Base-by-base conservation (phyloP, 495 filamentous ascomycete genomes). In the Clavariopsis aquatica region DNA sequence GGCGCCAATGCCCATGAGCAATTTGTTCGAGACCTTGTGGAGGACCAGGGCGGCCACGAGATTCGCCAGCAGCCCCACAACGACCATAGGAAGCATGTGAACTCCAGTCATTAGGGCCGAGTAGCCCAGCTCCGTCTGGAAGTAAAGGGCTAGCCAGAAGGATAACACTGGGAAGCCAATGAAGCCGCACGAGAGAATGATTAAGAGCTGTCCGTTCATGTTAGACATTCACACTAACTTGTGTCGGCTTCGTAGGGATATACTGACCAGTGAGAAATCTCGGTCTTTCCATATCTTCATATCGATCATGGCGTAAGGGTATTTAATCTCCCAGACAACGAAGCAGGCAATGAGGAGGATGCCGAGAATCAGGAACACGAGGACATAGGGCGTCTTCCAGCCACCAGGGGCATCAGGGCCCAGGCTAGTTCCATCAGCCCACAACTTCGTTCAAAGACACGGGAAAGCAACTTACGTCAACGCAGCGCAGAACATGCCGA, bases 401-500 rank as follows among this genome's bases (percentile, higher is more conserved):
- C 75, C 75, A 23, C 75, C 23, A 12, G 80, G 76, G 15, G 82
- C 82, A 56, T 79, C 79, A 13, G 74, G 76, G 12, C 79, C 81
- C 15, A 83, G 72, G 57, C 79, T 82, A 52, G 22, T 4, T 22
- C 19, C 27, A 6, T 53, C 26, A 53, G 28, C 9, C 51, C 22
- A 26, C 17, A 31, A 13, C 24, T 5, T 53, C 10, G 19, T 26
- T n/a, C 6, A 8, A 28, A 31, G 31, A 36, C 24, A 36, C 12
- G 20, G 51, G 51, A 20, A 10, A 22, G 19, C 19, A 34, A 23
- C 27, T 71, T 72, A 87, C 85, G 84, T 85, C 56, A 90, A 78
- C 9, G 79, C 81, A 20, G 83, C 82, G 9, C 83, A 86, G 66
- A 90, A 84, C 72, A 87, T 75, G 0, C 85, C 86, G 65, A 90